Base-by-base conservation (phyloP, 2,329 filamentous ascomycete genomes). In the Pestalotiopsis sp. region DNA sequence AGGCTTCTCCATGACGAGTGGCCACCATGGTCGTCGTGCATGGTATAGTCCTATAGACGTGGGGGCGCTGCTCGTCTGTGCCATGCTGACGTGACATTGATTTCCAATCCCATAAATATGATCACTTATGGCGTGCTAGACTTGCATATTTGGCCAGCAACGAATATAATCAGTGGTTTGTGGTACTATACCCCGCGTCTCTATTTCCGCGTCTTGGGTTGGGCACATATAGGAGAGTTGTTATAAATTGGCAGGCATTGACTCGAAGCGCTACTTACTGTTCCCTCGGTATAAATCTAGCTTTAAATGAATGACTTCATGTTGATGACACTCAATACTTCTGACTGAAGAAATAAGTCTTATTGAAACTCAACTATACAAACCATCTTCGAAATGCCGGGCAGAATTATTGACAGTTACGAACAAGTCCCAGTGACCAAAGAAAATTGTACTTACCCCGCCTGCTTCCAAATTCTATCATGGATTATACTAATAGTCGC, bases 361-460 rank as follows among this genome's bases (percentile, higher is more conserved):
- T n/a, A n/a, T n/a, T n/a, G n/a, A n/a, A n/a, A n/a, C n/a, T n/a
- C n/a, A n/a, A n/a, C n/a, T 38, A 23, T 38, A 23, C 12, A 62
- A 64, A 25, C 59, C 31, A 11, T 38, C 17, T 11, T 60, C 25
- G 73, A 69, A 36, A 77, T 77, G 75, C 73, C 75, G 17, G 75
- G 74, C 69, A 71, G 64, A 68, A 71, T 74, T 31, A 71, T 76
- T 49, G 75, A 76, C 11, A 72, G 67, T 13, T 76, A 77, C 63
- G 72, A 76, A 59, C 75, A 77, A 49, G 73, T 77, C 25, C 75
- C 75, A 38, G 75, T 74, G n/a, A 77, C 75, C 13, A 70, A 75
- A 61, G 73, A 73, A 69, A 73, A 76, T 61, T 68, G 75, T 77
- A 70, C 71, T 71, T 27, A 14, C 11, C 4, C 14, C 13, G 49